Conservation (phyloP, 1,284 basidiomycete genomes). For the Ceratobasidium theobromae region DNA sequence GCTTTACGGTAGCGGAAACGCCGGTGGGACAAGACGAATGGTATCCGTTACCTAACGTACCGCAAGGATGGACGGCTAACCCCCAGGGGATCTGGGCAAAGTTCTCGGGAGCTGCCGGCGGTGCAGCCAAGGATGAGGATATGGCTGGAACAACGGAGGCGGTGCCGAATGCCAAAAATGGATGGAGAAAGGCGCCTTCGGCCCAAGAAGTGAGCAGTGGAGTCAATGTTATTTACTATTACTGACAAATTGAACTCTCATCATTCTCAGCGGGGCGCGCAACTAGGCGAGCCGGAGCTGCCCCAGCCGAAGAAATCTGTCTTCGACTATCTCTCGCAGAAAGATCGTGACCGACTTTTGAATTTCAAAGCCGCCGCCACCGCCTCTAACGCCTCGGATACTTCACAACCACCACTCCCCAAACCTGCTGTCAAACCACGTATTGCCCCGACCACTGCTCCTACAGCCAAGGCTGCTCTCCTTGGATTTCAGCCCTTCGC, state of each 20-base stretch:
- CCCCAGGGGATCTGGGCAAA: constrained; percentile 75
- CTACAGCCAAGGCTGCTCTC: constrained; percentile 73
- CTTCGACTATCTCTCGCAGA: constrained; percentile 90
- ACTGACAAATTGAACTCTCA: background rate
- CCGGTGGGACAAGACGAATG: constrained; percentile 72
- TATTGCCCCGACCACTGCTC: constrained; percentile 39
- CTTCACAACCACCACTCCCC: constrained; percentile 3
- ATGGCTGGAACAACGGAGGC: background rate
- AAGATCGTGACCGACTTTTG: constrained; percentile 83
- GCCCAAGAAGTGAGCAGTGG: constrained; percentile 63
- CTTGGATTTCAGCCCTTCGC: constrained; percentile 89
- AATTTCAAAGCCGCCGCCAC: constrained; percentile 51
- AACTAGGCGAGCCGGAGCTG: constrained; percentile 79
- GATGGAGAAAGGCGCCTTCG: constrained; percentile 42
- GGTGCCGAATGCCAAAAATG: background rate
- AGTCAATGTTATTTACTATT: background rate
- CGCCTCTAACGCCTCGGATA: background rate
- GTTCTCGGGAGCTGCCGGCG: constrained; percentile 41
- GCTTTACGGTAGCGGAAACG: constrained; percentile 71
- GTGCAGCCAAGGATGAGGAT: constrained; percentile 39
- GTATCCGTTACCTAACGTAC: constrained; percentile 75
- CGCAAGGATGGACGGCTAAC: constrained; percentile 81
- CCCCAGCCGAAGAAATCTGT: constrained; percentile 74
- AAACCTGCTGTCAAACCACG: constrained; percentile 38
- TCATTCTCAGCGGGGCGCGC: constrained; percentile 65